phyloP scores from a whole-genome alignment of 1,284 basidiomycete species.

The Golubevia pallescens region DNA sequence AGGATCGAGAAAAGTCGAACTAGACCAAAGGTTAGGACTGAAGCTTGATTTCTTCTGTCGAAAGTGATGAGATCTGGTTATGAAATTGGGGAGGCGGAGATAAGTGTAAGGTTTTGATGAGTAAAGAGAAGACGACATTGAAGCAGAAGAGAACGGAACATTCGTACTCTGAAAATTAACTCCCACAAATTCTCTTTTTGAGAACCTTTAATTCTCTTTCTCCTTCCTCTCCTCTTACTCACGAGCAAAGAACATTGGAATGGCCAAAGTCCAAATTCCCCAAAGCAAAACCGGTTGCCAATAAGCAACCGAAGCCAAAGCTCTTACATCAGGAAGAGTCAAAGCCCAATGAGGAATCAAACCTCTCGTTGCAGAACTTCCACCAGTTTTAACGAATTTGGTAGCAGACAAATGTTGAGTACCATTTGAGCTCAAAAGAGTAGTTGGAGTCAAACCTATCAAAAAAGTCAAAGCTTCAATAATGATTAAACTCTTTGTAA shows the following conservation, averaged over 20 bases:
- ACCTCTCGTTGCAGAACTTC: constrained; percentile 26
- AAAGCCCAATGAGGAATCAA: constrained; percentile 39
- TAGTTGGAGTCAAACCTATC: constrained; percentile 33
- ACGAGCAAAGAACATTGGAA: constrained; percentile 33
- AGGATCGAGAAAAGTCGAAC: constrained; percentile 39
- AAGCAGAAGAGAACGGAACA: not conserved
- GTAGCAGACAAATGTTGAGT: constrained; percentile 4
- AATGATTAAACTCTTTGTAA: constrained; percentile 30
- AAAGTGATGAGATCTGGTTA: constrained; percentile 37
- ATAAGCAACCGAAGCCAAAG: constrained; percentile 27
- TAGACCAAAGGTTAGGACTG: constrained; percentile 35
- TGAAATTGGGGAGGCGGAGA: too few species aligned
- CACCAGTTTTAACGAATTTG: constrained; percentile 19
- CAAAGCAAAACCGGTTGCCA: constrained; percentile 41
- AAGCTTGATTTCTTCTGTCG: constrained; percentile 34
- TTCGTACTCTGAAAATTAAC: too few species aligned
- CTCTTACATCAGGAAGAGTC: constrained; percentile 30
- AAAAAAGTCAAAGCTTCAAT: constrained; percentile 41
- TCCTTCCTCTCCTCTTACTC: constrained; percentile 4
- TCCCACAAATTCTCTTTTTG: too few species aligned
- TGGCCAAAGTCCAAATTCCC: constrained; percentile 36
- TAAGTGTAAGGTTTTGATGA: too few species aligned
- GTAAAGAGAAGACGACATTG: not conserved
- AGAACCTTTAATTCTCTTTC: too few species aligned
- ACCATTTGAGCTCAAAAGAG: constrained; percentile 29